These are phyloP conservation scores for Blumeria graminis DNA, from an alignment of 2,329 filamentous ascomycete species.

Conservation along the genomic window DNA sequence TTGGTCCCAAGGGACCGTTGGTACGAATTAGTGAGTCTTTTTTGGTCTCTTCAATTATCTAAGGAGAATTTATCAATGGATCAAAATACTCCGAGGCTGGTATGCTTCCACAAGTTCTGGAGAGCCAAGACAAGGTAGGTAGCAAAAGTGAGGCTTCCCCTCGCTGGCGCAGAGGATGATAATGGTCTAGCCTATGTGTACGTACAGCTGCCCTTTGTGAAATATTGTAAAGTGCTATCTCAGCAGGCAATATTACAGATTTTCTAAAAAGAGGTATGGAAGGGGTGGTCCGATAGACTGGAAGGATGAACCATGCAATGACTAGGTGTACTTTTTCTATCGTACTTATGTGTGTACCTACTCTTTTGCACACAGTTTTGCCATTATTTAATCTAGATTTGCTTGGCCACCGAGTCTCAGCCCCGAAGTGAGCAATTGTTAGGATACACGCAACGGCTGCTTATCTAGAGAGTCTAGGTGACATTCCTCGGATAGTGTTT, in stretches of 20 bases:
- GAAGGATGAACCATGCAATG: neutral
- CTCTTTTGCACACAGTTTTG: neutral
- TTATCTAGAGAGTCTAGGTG: neutral
- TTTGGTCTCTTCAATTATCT: neutral
- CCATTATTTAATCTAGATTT: neutral
- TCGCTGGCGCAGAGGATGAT: neutral
- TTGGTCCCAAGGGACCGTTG: neutral
- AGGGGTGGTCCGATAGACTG: neutral
- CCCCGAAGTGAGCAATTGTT: neutral
- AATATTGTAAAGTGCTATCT: neutral
- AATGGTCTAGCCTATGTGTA: neutral
- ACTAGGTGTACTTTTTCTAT: neutral
- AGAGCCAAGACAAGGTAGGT: neutral
- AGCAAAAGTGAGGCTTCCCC: neutral
- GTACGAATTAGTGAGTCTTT: neutral
- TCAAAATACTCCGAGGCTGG: neutral
- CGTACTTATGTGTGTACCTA: neutral
- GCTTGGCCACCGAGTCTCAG: neutral
- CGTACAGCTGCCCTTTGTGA: neutral
- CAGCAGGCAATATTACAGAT: neutral
- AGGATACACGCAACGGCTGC: neutral
- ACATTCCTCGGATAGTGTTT: neutral
- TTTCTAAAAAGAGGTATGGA: neutral
- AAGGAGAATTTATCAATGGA: neutral
- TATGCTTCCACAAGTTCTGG: neutral